Percentiles rank a stretch among this genome's conserved stretches.
phyloP scores from a whole-genome alignment of 2,329 filamentous ascomycete species.

The Alternaria angustiovoidea region DNA sequence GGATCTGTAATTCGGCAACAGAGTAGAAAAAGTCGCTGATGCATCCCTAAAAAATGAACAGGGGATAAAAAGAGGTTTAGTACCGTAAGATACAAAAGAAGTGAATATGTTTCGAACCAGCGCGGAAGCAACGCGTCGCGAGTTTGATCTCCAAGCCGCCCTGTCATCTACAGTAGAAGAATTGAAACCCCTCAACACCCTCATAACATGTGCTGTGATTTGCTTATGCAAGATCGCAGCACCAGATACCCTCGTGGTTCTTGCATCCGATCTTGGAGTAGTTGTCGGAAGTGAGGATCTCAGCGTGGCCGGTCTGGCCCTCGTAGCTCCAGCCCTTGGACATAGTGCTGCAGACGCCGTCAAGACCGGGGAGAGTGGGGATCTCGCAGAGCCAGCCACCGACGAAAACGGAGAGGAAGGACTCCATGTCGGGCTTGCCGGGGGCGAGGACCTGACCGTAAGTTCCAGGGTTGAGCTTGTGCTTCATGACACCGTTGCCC shows the following conservation, averaged over 20 bases:
- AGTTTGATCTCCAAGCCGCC: constrained; percentile 25
- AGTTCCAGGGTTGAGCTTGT: constrained; percentile 44
- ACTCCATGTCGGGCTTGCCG: constrained; percentile 20
- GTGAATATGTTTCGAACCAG: constrained; percentile 19
- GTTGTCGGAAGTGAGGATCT: constrained; percentile 36
- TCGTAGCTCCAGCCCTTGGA: constrained; percentile 41
- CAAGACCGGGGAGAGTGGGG: constrained; percentile 34
- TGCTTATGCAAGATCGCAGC: constrained; percentile 43
- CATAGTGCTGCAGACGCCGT: constrained; percentile 31
- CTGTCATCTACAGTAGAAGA: constrained; percentile 17
- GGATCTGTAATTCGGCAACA: constrained; percentile 17
- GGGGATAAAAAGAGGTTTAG: constrained; percentile 19
- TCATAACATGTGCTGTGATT: background rate
- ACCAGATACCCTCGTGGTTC: constrained; percentile 36
- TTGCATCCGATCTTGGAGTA: constrained; percentile 46
- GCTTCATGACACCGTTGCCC: constrained; percentile 42
- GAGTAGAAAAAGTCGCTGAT: constrained; percentile 9
- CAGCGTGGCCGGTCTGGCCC: constrained; percentile 44
- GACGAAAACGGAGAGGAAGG: constrained; percentile 43
- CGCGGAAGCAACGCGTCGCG: constrained; percentile 16
- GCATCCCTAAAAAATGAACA: constrained; percentile 8
- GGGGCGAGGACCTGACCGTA: constrained; percentile 42
- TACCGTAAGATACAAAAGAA: constrained; percentile 29
- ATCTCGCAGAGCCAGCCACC: constrained; percentile 49
- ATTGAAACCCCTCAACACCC: constrained; percentile 1